These are phyloP conservation scores for Colletotrichum tropicale DNA, from an alignment of 2,329 filamentous ascomycete genomes.

Conservation along the genomic window DNA sequence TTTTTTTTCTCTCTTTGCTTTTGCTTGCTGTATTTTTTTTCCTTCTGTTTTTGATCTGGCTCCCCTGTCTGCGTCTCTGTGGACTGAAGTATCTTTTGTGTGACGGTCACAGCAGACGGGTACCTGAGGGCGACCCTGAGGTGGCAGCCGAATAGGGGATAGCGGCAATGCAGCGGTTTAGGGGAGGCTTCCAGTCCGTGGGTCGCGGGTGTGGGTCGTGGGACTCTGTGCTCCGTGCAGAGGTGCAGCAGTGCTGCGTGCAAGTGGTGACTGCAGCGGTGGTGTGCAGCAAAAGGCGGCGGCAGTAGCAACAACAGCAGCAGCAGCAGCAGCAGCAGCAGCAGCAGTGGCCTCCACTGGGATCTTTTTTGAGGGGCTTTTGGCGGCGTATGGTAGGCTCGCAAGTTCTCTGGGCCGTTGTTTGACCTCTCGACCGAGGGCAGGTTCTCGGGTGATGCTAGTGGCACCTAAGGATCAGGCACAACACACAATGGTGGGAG, in stretches of 20 bases:
- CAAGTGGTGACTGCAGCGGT: background rate
- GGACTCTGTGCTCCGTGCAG: background rate
- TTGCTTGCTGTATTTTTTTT: background rate
- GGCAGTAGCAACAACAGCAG: background rate
- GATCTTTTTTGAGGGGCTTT: background rate
- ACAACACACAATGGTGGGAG: slow-evolving; percentile 1
- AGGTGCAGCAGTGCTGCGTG: background rate
- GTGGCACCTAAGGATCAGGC: slow-evolving; percentile 11
- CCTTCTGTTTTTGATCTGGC: background rate
- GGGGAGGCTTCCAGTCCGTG: slow-evolving; percentile 7
- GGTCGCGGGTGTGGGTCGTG: background rate
- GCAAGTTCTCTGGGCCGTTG: slow-evolving; percentile 5
- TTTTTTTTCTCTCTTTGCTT: background rate
- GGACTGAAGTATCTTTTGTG: slow-evolving; percentile 18
- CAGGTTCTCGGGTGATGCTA: slow-evolving; percentile 10
- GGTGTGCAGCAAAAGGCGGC: background rate
- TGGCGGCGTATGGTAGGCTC: slow-evolving; percentile 11
- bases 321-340: too few species aligned
- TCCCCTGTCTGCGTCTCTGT: background rate
- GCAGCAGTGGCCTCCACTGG: background rate
- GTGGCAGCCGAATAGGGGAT: slow-evolving; percentile 4
- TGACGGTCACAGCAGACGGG: slow-evolving; percentile 13
- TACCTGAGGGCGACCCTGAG: slow-evolving; percentile 14
- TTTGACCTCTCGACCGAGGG: slow-evolving; percentile 8
- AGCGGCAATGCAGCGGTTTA: slow-evolving; percentile 12